These are phyloP conservation scores for Corrigiola litoralis DNA, from an alignment of 179 eudicot species.

Conservation along the genomic window DNA sequence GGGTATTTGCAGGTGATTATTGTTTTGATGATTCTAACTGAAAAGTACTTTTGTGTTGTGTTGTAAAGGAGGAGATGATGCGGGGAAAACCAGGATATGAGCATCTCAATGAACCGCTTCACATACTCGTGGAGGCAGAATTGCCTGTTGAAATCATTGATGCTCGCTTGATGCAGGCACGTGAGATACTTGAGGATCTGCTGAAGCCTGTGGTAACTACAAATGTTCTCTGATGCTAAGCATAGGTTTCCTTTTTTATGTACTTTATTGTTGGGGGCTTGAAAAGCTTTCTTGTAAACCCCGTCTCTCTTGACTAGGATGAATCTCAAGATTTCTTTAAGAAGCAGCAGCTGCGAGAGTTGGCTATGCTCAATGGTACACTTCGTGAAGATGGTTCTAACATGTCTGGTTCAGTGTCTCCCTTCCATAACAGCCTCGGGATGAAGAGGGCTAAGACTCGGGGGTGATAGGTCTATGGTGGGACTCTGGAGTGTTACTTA, in stretches of 20 bases:
- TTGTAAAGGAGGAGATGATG: constrained; percentile 84
- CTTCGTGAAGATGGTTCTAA: constrained; percentile 80
- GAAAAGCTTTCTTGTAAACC: neutral
- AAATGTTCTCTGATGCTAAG: neutral
- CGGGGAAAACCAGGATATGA: constrained; percentile 96
- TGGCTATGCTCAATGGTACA: constrained; percentile 89
- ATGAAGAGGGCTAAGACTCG: constrained; percentile 97
- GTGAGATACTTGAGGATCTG: constrained; percentile 89
- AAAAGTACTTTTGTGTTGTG: neutral
- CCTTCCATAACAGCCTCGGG: constrained; percentile 91
- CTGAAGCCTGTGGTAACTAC: constrained; percentile 84
- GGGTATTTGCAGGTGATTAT: neutral
- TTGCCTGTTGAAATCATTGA: constrained; percentile 90
- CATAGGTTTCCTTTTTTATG: neutral
- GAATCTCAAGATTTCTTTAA: constrained; percentile 93
- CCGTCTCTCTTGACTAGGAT: constrained; percentile 42
- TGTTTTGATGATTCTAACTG: neutral
- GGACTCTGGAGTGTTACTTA: constrained; percentile 14
- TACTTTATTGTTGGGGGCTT: neutral
- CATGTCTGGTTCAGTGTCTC: constrained; percentile 92
- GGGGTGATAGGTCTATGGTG: constrained; percentile 34
- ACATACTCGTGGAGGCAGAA: constrained; percentile 95
- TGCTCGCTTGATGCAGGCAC: constrained; percentile 87
- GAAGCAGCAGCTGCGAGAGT: constrained; percentile 89
- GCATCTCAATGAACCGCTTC: constrained; percentile 98